Conservation (phyloP, 2,329 filamentous ascomycete genomes). For the Aspergillus niger region DNA sequence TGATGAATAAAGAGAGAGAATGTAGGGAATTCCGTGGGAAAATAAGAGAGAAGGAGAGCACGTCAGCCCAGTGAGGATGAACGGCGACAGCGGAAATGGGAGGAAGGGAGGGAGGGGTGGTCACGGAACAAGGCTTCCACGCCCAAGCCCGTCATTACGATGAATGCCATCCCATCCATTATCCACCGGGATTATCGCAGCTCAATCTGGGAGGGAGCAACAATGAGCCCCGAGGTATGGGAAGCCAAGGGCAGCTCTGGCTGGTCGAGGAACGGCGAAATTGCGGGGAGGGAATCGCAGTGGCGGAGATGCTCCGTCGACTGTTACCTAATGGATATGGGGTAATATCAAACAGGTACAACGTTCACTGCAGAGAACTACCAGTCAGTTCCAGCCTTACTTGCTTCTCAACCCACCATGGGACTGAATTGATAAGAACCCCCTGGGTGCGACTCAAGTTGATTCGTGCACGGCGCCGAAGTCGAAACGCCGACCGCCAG, state of each 20-base stretch:
- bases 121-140: not conserved
- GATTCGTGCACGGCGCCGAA: slow-evolving; percentile 15
- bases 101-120: not conserved
- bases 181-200: not conserved
- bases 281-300: slow-evolving; percentile 5
- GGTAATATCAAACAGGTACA: slow-evolving; percentile 14
- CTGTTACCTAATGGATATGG: slow-evolving; percentile 31
- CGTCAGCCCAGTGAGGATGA: not conserved
- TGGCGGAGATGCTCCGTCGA: slow-evolving; percentile 7
- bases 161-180: not conserved
- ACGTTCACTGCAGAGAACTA: not conserved
- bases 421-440: not conserved
- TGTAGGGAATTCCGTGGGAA: slow-evolving; percentile 3
- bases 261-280: not conserved
- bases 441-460: not conserved
- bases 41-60: slow-evolving; percentile 1
- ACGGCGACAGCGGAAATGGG: not conserved
- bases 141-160: too few species aligned
- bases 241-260: not conserved
- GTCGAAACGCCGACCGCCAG: slow-evolving; percentile 13
- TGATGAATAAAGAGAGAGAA: not conserved
- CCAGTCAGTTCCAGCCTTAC: not conserved
- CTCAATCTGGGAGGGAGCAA: not conserved
- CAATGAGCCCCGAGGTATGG: not conserved
- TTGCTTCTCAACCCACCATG: not conserved